Percentiles rank a stretch among this genome's conserved stretches.
Conservation (phyloP, 164 flowering plant species). For the Berberis vulgaris region DNA sequence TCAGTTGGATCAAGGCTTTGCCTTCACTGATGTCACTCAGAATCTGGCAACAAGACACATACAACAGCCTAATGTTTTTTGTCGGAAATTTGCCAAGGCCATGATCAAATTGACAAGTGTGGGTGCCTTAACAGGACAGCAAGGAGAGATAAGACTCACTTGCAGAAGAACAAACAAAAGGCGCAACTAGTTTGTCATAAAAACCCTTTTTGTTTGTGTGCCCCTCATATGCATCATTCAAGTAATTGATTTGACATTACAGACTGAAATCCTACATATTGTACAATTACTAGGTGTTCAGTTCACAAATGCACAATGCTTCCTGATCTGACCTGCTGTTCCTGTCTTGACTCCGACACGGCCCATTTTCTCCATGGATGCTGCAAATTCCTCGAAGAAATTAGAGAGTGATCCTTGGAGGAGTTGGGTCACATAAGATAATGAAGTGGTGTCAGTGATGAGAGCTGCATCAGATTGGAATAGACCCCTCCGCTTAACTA, state of each 20-base stretch:
- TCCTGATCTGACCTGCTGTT: slow-evolving; percentile 23
- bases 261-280: too few relatives aligned
- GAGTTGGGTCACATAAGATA: slow-evolving; percentile 20
- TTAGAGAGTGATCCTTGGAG: slow-evolving; percentile 8
- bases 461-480: slow-evolving; percentile 61
- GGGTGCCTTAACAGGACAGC: slow-evolving; percentile 22
- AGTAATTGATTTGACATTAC: too few relatives aligned
- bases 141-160: slow-evolving; percentile 31
- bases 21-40: slow-evolving; percentile 14
- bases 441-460: slow-evolving; percentile 26
- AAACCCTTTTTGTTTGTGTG: too few relatives aligned
- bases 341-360: slow-evolving; percentile 24
- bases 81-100: slow-evolving; percentile 25
- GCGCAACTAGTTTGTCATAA: background rate
- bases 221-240: too few relatives aligned
- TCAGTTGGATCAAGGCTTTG: slow-evolving; percentile 35
- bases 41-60: slow-evolving; percentile 15
- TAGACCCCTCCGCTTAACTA: slow-evolving; percentile 51
- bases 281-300: background rate
- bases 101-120: slow-evolving; percentile 36
- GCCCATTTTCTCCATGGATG: slow-evolving; percentile 36
- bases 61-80: slow-evolving; percentile 12
- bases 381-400: slow-evolving; percentile 42
- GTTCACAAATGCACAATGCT: slow-evolving; percentile 23
- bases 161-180: slow-evolving; percentile 25